Base-by-base conservation (phyloP, 306 rosid genomes). In the Sophora flavescens region DNA sequence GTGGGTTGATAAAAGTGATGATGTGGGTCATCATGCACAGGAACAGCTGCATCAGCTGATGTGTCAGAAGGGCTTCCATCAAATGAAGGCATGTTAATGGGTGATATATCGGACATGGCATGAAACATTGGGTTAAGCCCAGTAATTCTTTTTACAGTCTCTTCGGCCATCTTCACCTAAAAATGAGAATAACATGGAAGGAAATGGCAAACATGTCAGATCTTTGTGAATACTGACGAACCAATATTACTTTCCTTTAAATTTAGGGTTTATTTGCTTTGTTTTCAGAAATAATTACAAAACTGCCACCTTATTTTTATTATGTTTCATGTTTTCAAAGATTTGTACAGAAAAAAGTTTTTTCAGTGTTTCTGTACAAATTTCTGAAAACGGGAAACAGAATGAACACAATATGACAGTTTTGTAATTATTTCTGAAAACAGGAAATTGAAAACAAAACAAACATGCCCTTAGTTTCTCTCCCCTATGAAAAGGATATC, bases 121-220 rank as follows among this genome's bases (percentile, higher is more conserved):
- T 82, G 86, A 63, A 85, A 68, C 89, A 90, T 74, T 6, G 90
- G 78, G 80, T 83, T 92, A 77, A 76, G 68, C 58, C 98, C 98
- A 2, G 97, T 92, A 45, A 91, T 77, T 85, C 92, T 85, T 85
- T 89, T 96, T 51, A 92, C 93, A 0, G 89, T 84, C 78, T 91
- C 99, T 87, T 96, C 99, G 5, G 96, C 92, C 93, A 96, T 92
- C 85, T 89, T 91, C 63, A 96, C 95, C 98, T 96, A 82, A 56
- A 77, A 52, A 81, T 16, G 33, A 53, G 52, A 82, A 78, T 58
- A 57, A 77, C 75, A 52, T 70, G 63, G 33, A 45, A 35, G 44
- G 22, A 41, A 78, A 81, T 79, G 17, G 54, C 14, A 77, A 22
- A 13, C 67, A 57, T 15, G 54, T 74, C 61, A 78, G 56, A 51